Percentiles rank a stretch among this genome's conserved stretches.
phyloP scores from a whole-genome alignment of 148 eudicot species.

The Vaccinium corymbosum region DNA sequence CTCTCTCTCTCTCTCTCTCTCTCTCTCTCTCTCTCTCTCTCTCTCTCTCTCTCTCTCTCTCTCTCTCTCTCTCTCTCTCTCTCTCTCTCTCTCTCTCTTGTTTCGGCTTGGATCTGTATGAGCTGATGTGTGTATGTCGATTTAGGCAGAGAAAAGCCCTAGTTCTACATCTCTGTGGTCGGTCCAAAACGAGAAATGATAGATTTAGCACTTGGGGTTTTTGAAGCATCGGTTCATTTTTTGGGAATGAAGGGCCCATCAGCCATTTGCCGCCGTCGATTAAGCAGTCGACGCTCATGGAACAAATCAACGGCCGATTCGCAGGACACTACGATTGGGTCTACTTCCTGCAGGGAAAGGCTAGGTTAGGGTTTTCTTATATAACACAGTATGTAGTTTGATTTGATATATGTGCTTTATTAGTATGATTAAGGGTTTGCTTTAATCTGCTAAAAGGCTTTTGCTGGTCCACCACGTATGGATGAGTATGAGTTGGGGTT shows the following conservation, averaged over 20 bases:
- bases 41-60: too few species aligned
- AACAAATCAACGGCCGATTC: slow-evolving; percentile 42
- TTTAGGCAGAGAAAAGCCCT: too few species aligned
- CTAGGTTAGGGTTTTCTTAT: slow-evolving; percentile 30
- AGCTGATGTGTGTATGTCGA: too few species aligned
- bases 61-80: too few species aligned
- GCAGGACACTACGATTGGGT: slow-evolving; percentile 44
- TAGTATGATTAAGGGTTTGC: background rate
- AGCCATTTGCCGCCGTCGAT: slow-evolving; percentile 52
- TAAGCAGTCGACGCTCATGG: slow-evolving; percentile 36
- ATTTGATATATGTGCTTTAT: background rate
- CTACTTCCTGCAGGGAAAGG: slow-evolving; percentile 39
- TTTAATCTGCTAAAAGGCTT: background rate
- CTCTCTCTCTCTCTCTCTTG: too few species aligned
- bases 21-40: too few species aligned
- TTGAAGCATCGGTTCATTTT: background rate
- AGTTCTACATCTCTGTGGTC: too few species aligned
- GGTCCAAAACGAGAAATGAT: too few species aligned
- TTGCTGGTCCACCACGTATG: background rate
- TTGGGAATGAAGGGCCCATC: slow-evolving; percentile 27
- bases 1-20: too few species aligned
- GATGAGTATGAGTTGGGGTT: too few species aligned
- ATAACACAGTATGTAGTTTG: background rate
- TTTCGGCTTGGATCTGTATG: too few species aligned
- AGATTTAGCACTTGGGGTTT: slow-evolving; percentile 12